A percentile compares a stretch with the other conserved stretches of the same genome.
Conservation (phyloP, 2,329 filamentous ascomycete species). For the Piedraia hortae region DNA sequence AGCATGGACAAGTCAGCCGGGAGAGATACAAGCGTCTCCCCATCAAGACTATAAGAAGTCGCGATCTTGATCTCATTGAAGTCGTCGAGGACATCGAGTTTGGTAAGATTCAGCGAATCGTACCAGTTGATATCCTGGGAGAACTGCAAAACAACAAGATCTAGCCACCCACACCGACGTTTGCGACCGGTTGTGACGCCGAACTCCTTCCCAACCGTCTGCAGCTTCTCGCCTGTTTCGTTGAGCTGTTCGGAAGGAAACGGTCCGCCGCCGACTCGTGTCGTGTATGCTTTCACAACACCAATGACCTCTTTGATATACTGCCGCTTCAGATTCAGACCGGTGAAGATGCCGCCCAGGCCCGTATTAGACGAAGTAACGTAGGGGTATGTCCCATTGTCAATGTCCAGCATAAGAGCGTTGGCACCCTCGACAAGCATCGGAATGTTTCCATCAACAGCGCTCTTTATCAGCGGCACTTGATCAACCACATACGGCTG, state of each 20-base stretch:
- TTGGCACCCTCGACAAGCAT: constrained; percentile 45
- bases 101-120: constrained; percentile 34
- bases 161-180: constrained; percentile 36
- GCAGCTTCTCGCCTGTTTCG: constrained; percentile 27
- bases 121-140: constrained; percentile 38
- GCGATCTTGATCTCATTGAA: constrained; percentile 52
- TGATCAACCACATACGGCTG: constrained; percentile 37
- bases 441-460: constrained; percentile 28
- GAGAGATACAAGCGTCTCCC: constrained; percentile 31
- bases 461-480: constrained; percentile 32
- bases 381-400: constrained; percentile 32
- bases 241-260: constrained; percentile 41
- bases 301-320: constrained; percentile 35
- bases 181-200: constrained; percentile 31
- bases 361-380: constrained; percentile 33
- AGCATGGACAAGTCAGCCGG: constrained; percentile 34
- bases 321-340: constrained; percentile 31
- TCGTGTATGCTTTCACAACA: constrained; percentile 42
- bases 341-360: constrained; percentile 33
- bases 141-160: constrained; percentile 42
- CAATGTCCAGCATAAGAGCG: constrained; percentile 39
- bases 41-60: constrained; percentile 36
- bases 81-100: constrained; percentile 43
- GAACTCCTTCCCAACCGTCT: constrained; percentile 27
- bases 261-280: constrained; percentile 27